Percentiles rank a stretch among this genome's conserved stretches.
Evolutionary conservation across 305 asterid genomes (phyloP).

Genomic region (Lippia alba): DNA sequence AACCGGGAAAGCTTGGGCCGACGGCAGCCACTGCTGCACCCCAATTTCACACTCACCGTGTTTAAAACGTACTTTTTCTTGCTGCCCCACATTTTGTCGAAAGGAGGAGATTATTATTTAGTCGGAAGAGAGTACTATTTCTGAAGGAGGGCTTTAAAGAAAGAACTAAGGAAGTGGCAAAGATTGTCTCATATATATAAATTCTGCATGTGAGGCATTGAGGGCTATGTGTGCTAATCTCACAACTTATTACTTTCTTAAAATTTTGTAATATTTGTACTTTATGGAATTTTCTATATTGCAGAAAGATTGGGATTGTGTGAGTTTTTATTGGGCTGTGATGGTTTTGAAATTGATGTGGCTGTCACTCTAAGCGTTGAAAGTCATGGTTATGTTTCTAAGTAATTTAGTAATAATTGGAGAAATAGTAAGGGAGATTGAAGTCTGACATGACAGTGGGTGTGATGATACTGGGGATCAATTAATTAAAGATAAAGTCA

Average conservation of each 20-base stretch:
- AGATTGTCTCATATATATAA: conserved; percentile 2
- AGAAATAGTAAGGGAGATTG: neutral
- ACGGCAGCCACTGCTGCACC: conserved; percentile 63
- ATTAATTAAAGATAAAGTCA: neutral
- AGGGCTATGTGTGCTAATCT: conserved; percentile 18
- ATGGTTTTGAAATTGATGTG: neutral
- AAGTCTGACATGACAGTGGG: conserved; percentile 1
- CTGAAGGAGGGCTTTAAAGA: no score
- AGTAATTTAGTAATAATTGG: neutral
- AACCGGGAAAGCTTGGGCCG: conserved; percentile 53
- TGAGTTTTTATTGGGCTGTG: neutral
- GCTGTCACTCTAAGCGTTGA: neutral
- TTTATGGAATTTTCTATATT: neutral
- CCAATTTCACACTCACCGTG: conserved; percentile 52
- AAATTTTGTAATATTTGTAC: neutral
- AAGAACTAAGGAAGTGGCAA: no score
- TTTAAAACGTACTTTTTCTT: conserved; percentile 54
- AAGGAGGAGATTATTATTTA: neutral
- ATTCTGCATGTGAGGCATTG: conserved; percentile 6
- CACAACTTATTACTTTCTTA: neutral
- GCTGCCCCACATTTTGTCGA: conserved; percentile 48
- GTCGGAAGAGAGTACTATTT: no score
- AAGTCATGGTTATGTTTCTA: neutral
- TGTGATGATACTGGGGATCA: neutral
- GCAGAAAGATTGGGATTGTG: neutral